These are phyloP conservation scores for Lipomyces chichibuensis DNA, from an alignment of 805 yeast genomes.

Conservation along the genomic window DNA sequence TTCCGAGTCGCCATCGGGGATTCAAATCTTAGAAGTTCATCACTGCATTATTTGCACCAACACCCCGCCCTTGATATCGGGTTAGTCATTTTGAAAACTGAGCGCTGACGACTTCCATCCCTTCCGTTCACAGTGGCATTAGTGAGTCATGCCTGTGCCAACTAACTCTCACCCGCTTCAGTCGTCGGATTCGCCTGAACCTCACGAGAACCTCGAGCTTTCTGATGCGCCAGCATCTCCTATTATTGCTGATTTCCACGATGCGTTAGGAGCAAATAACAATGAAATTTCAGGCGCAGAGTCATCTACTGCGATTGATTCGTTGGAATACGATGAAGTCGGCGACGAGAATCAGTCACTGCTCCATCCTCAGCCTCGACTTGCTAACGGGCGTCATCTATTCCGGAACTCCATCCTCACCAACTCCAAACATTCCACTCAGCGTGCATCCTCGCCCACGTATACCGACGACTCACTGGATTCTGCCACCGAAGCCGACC, in stretches of 20 bases:
- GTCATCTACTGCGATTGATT: constrained; percentile 16
- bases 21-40: too few relatives aligned
- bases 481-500: constrained; percentile 31
- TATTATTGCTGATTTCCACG: constrained; percentile 26
- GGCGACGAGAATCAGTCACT: constrained; percentile 24
- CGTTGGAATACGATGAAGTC: constrained; percentile 34
- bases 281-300: constrained; percentile 4
- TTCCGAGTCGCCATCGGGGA: too few relatives aligned
- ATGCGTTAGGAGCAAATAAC: constrained; percentile 6
- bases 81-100: not conserved
- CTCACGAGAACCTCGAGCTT: constrained; percentile 5
- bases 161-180: constrained; percentile 27
- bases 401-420: constrained; percentile 15
- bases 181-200: constrained; percentile 10
- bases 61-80: not conserved
- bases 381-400: constrained; percentile 18
- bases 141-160: not conserved
- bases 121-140: not conserved
- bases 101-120: not conserved
- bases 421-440: not conserved
- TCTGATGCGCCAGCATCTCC: constrained; percentile 29
- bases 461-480: constrained; percentile 16
- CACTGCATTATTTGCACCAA: not conserved
- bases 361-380: constrained; percentile 26
- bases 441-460: not conserved